Evolutionary conservation across 805 yeast genomes (phyloP).

Genomic region (Kodamaea laetipori): DNA sequence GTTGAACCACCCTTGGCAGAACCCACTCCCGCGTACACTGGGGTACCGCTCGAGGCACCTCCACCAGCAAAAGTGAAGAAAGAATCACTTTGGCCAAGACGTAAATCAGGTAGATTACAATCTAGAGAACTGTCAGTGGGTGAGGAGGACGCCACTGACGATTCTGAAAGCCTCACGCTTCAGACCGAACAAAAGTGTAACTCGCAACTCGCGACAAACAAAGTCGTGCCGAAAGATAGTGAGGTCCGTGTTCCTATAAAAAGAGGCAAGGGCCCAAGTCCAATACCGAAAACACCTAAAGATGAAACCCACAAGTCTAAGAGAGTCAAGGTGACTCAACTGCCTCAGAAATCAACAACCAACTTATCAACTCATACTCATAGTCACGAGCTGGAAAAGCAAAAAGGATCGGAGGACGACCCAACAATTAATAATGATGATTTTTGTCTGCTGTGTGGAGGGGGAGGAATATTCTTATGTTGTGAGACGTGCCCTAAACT

Average conservation of each 20-base stretch:
- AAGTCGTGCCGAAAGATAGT: conserved; percentile 5
- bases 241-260: not conserved
- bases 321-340: conserved; percentile 9
- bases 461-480: conserved; percentile 85
- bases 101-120: conserved; percentile 17
- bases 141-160: conserved; percentile 13
- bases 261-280: conserved; percentile 1
- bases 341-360: conserved; percentile 7
- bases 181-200: not conserved
- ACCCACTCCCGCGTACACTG: conserved; percentile 64
- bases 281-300: not conserved
- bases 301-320: conserved; percentile 6
- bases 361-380: conserved; percentile 1
- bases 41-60: conserved; percentile 67
- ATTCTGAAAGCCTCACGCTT: no score
- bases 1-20: conserved; percentile 61
- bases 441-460: conserved; percentile 88
- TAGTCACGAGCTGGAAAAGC: not conserved
- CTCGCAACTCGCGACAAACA: conserved; percentile 3
- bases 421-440: conserved; percentile 64
- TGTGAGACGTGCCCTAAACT: conserved; percentile 93
- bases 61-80: conserved; percentile 64
- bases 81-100: conserved; percentile 55
- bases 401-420: conserved; percentile 3
- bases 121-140: conserved; percentile 21